Percentiles rank a stretch among this genome's conserved stretches.
Conservation (phyloP, 768 basidiomycete species). For the Lentinula boryana region DNA sequence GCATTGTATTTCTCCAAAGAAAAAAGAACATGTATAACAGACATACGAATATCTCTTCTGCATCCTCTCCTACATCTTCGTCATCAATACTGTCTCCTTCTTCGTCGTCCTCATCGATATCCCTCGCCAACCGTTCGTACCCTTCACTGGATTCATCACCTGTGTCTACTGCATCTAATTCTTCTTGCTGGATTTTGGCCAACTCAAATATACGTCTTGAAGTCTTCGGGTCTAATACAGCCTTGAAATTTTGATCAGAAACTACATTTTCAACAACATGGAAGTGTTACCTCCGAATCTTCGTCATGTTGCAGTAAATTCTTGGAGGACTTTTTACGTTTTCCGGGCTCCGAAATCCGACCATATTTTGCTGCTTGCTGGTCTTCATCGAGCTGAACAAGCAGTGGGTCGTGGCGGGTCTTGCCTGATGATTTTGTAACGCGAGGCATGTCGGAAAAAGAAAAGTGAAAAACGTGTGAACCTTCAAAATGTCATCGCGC, state of each 20-base stretch:
- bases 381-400: constrained; percentile 78
- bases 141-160: constrained; percentile 40
- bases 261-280: constrained; percentile 6
- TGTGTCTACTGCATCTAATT: constrained; percentile 62
- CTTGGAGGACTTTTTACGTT: constrained; percentile 57
- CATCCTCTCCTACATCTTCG: constrained; percentile 37
- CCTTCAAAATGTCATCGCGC: neutral
- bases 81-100: constrained; percentile 30
- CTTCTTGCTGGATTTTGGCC: constrained; percentile 89
- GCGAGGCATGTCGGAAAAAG: constrained; percentile 52
- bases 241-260: constrained; percentile 32
- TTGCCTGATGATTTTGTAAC: constrained; percentile 46
- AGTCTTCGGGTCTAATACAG: constrained; percentile 71
- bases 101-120: constrained; percentile 30
- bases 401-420: constrained; percentile 80
- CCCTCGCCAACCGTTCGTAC: constrained; percentile 41
- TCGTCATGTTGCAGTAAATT: constrained; percentile 43
- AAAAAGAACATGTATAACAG: neutral
- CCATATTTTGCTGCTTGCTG: constrained; percentile 75
- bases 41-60: constrained; percentile 60
- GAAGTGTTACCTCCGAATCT: constrained; percentile 41
- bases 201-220: constrained; percentile 88
- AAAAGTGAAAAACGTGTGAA: constrained; percentile 10
- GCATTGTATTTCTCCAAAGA: constrained; percentile 8
- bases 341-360: constrained; percentile 68